Base-by-base conservation (phyloP, 306 rosid species). In the Malus orientalis region DNA sequence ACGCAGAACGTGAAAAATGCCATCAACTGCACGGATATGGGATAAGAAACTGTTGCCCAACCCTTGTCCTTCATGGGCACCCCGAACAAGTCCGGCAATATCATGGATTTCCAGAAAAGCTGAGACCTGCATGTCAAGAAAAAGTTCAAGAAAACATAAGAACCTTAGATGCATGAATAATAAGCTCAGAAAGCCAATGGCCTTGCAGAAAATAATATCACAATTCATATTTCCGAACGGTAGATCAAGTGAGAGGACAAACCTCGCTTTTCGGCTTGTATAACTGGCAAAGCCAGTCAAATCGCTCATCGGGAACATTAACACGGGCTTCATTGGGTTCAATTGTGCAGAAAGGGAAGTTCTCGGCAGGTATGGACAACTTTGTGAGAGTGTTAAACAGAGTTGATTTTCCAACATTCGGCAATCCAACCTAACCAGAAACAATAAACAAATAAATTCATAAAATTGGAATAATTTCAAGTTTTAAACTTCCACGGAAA, bases 311-410 rank as follows among this genome's bases (percentile, higher is more conserved):
- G 0, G 99, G 99, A 42, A 96, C 87, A 78, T 96, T 75, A 40
- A 93, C 99, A 66, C 99, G 86, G 10, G 99, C 99, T 80, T 96
- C 99, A 80, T 96, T 92, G 63, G 99, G 99, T 71, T 96, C 99
- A 80, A 96, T 96, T 69, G 99, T 96, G 85, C 99, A 96, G 83
- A 96, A 96, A 20, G 99, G 99, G 84, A 96, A 96, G 83, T 96
- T 96, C 86, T 96, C 99, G 4, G 99, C 99, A 74, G 99, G 98
- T 63, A 92, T 92, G 38, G 94, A 74, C 88, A 96, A 47, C 87
- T 92, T 91, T 10, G 99, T 96, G 64, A 92, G 97, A 5, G 99
- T 96, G 80, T 96, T 92, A 60, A 96, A 96, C 70, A 96, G 97
- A 0, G 99, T 96, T 78, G 99, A 96, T 66, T 96, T 96, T 65